Conservation (phyloP, 306 rosid genomes). For the Ceratonia siliqua region DNA sequence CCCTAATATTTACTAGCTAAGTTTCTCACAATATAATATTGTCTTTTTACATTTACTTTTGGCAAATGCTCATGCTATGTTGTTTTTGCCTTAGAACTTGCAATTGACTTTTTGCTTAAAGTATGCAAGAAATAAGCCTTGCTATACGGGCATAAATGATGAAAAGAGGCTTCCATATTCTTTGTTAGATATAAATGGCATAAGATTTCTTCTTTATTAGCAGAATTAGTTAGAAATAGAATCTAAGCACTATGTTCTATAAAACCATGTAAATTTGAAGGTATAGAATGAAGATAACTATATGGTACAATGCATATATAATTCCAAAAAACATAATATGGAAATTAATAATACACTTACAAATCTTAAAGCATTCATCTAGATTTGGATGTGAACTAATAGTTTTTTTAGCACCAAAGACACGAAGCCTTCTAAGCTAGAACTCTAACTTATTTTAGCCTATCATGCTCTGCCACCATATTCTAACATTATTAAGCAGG, state of each 20-base stretch:
- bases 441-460: slow-evolving; percentile 81
- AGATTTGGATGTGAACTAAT: slow-evolving; percentile 85
- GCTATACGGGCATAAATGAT: too few species aligned
- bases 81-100: slow-evolving; percentile 7
- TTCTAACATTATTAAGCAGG: slow-evolving; percentile 33
- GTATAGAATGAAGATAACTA: slow-evolving; percentile 25
- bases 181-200: too few species aligned
- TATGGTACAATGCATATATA: slow-evolving; percentile 1
- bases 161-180: too few species aligned
- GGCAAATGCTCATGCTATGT: neutral
- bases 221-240: slow-evolving; percentile 28
- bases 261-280: slow-evolving; percentile 16
- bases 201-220: too few species aligned
- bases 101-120: neutral
- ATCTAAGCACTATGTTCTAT: slow-evolving; percentile 28
- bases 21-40: slow-evolving; percentile 7
- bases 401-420: slow-evolving; percentile 95
- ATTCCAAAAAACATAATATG: slow-evolving; percentile 21
- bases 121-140: slow-evolving; percentile 10
- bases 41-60: slow-evolving; percentile 6
- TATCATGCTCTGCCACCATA: slow-evolving; percentile 85
- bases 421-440: slow-evolving; percentile 92
- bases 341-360: slow-evolving; percentile 54
- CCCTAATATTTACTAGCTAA: neutral
- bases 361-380: slow-evolving; percentile 74